Evolutionary conservation across 306 rosid genomes (phyloP), one percentile per base, ranked within the genome.

Genomic region (Vachellia collinsii): DNA sequence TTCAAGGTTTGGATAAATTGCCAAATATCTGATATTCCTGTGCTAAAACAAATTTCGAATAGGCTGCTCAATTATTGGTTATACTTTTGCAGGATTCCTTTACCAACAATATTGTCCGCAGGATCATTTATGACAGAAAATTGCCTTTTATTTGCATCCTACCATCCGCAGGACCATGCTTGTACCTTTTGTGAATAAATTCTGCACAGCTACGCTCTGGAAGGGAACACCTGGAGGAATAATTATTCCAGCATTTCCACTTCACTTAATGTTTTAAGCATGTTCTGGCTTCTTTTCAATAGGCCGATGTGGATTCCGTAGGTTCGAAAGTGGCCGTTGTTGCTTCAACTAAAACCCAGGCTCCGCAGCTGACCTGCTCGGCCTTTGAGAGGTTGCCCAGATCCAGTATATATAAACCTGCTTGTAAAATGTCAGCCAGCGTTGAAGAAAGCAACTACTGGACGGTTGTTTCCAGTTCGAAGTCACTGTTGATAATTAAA

Each of bases 61-160:
- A 69, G 59, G 73, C 42, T 82, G 74, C 80, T 86, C 84, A 72
- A 53, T 80, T 84, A 62, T 76, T 62, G 34, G 83, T 61, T 82
- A 64, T 79, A 78, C 77, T 80, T 88, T 83, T 86, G 90, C 88
- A 88, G 90, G 94, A 69, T 58, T 46, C 70, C 12, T 75, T 44
- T 61, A 25, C 70, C 10, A 54, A 72, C 77, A 68, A 85, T 77
- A 51, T 78, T 67, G 75, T 78, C 79, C 50, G 82, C 76, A 47
- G 83, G 80, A 74, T 65, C 82, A 75, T 74, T 73, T 38, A 64
- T 74, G 81, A 36, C 58, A 58, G 72, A 43, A 74, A 48, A 13
- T 68, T 85, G 75, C 20, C 81, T 25, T 36, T 34, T 74, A 65
- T 59, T 38, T 81, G 77, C 80, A 77, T 59, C 59, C 67, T 38